Evolutionary conservation across 1,284 basidiomycete species (phyloP).

Genomic region (Malassezia vespertilionis): DNA sequence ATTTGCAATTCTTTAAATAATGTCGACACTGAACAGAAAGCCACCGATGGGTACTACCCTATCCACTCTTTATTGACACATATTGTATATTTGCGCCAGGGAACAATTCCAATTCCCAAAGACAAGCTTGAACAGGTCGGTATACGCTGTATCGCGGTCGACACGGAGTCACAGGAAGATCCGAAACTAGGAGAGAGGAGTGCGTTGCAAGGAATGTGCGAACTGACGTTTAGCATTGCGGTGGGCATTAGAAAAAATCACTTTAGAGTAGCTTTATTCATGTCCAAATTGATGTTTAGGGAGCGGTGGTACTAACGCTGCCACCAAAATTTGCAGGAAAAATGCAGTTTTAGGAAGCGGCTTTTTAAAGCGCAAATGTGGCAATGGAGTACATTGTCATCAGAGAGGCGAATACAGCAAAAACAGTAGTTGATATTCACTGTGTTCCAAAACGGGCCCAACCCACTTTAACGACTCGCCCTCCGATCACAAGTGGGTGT

Average conservation of each 20-base stretch:
- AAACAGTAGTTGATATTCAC: no score
- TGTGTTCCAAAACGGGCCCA: conserved; percentile 10
- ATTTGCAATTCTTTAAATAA: conserved; percentile 62
- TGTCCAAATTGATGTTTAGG: no score
- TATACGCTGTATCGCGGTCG: conserved; percentile 8
- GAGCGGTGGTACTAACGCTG: no score
- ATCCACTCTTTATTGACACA: conserved; percentile 58
- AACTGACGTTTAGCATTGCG: no score
- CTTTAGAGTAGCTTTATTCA: no score
- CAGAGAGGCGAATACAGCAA: no score
- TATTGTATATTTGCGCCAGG: conserved; percentile 63
- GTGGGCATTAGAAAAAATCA: no score
- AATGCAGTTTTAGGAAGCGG: no score
- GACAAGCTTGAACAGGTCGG: conserved; percentile 6
- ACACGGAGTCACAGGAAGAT: neutral
- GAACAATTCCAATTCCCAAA: conserved; percentile 11
- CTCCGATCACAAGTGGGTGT: neutral
- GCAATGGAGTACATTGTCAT: no score
- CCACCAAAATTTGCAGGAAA: no score
- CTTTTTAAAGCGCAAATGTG: no score
- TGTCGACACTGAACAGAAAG: conserved; percentile 1
- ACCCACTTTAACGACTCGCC: conserved; percentile 1
- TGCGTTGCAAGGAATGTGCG: no score
- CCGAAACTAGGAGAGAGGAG: neutral
- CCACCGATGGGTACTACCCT: conserved; percentile 13